Evolutionary conservation across 2,329 filamentous ascomycete genomes (phyloP).

Genomic region (Stachybotrys chartarum): DNA sequence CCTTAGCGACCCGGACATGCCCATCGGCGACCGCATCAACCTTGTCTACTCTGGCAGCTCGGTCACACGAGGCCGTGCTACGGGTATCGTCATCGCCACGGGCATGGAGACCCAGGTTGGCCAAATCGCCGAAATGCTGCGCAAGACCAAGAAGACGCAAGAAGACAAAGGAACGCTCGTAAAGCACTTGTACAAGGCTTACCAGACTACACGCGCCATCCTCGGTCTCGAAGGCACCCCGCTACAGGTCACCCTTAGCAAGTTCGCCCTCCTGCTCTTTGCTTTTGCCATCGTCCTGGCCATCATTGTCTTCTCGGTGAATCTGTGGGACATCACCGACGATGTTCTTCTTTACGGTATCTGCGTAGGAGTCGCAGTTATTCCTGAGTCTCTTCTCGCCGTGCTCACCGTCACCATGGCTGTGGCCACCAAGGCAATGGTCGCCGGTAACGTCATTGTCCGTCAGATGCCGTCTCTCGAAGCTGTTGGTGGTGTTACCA

Average conservation of each 20-base stretch:
- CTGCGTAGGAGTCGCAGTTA: slow-evolving; percentile 55
- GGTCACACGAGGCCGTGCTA: slow-evolving; percentile 63
- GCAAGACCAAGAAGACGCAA: slow-evolving; percentile 42
- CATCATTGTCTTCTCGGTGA: slow-evolving; percentile 55
- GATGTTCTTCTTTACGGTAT: slow-evolving; percentile 56
- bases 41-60: slow-evolving; percentile 66
- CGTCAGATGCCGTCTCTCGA: slow-evolving; percentile 59
- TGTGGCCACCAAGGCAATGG: slow-evolving; percentile 58
- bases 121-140: slow-evolving; percentile 64
- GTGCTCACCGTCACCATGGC: slow-evolving; percentile 67
- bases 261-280: slow-evolving; percentile 77
- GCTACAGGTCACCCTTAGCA: slow-evolving; percentile 76
- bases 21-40: slow-evolving; percentile 63
- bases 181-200: slow-evolving; percentile 33
- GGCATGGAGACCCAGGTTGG: slow-evolving; percentile 71
- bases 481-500: slow-evolving; percentile 61
- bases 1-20: slow-evolving; percentile 45
- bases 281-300: slow-evolving; percentile 57
- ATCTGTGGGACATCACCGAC: slow-evolving; percentile 43
- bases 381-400: slow-evolving; percentile 60
- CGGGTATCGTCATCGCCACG: slow-evolving; percentile 61
- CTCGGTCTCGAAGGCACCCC: slow-evolving; percentile 71
- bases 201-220: slow-evolving; percentile 41
- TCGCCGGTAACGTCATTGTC: slow-evolving; percentile 57
- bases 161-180: slow-evolving; percentile 32